These are phyloP conservation scores for Trichoderma cornu-damae DNA, from an alignment of 2,329 filamentous ascomycete species.

Conservation along the genomic window DNA sequence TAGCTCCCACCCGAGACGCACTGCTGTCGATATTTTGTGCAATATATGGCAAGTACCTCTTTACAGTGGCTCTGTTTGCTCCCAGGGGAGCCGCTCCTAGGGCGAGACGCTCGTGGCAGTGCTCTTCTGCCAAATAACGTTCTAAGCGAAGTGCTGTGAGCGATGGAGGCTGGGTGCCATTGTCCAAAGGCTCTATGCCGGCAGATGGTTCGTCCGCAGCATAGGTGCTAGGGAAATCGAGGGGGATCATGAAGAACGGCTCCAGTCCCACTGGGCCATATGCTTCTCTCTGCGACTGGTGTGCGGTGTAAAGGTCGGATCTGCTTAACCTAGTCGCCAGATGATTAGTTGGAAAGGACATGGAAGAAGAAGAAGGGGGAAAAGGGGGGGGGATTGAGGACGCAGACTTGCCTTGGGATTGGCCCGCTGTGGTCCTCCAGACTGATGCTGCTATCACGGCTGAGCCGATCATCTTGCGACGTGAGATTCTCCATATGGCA, in stretches of 20 bases:
- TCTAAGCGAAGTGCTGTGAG: not conserved
- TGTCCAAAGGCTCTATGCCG: not conserved
- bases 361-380: too few species aligned
- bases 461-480: not conserved
- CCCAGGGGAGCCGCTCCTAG: not conserved
- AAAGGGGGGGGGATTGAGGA: too few species aligned
- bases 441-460: slow-evolving; percentile 8
- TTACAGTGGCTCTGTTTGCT: not conserved
- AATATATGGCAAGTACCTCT: not conserved
- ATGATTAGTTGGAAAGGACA: not conserved
- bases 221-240: not conserved
- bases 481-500: not conserved
- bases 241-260: not conserved
- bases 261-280: not conserved
- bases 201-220: not conserved
- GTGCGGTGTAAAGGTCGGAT: not conserved
- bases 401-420: not conserved
- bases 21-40: not conserved
- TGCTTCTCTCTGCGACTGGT: not conserved
- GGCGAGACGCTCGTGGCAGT: not conserved
- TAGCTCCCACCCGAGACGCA: not conserved
- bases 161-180: not conserved
- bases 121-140: slow-evolving; percentile 1
- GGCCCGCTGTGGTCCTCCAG: not conserved
- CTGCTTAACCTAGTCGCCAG: not conserved